phyloP scores from a whole-genome alignment of 2,329 filamentous ascomycete species.

The Monosporascus sp. region DNA sequence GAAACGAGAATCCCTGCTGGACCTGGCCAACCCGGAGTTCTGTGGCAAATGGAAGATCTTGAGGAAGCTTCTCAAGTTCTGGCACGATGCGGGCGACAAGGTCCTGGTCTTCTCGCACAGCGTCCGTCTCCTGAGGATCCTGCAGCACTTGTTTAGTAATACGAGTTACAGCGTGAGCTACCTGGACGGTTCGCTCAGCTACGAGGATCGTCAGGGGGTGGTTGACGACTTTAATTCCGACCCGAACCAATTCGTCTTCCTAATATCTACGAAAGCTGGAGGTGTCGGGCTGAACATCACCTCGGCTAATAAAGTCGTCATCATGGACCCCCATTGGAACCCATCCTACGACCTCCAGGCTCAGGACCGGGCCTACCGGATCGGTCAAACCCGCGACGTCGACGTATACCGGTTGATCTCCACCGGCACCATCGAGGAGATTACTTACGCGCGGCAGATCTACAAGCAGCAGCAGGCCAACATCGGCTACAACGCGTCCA shows the following conservation, averaged over 20 bases:
- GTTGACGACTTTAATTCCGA: conserved; percentile 93
- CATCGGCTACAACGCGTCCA: conserved; percentile 90
- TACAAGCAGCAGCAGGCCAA: conserved; percentile 99
- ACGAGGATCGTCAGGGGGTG: conserved; percentile 73
- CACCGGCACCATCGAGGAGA: conserved; percentile 90
- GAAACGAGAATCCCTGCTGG: conserved; percentile 71
- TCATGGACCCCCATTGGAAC: conserved; percentile 97
- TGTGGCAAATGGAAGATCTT: conserved; percentile 97
- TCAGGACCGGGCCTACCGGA: conserved; percentile 92
- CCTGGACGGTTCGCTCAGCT: conserved; percentile 76
- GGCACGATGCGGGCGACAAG: conserved; percentile 87
- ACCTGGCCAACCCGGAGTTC: conserved; percentile 80
- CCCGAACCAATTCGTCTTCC: conserved; percentile 82
- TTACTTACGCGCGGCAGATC: conserved; percentile 93
- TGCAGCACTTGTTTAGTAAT: conserved; percentile 79
- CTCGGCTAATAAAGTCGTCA: conserved; percentile 95
- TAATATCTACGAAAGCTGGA: conserved; percentile 90
- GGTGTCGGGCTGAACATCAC: conserved; percentile 95
- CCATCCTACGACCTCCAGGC: conserved; percentile 91
- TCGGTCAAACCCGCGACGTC: conserved; percentile 87
- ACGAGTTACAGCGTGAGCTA: conserved; percentile 91
- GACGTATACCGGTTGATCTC: conserved; percentile 92
- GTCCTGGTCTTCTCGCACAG: conserved; percentile 94
- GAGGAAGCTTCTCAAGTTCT: conserved; percentile 79
- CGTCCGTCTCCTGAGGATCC: conserved; percentile 75